Evolutionary conservation across 805 yeast species (phyloP), one percentile per base, ranked within the genome.

Genomic region (Komagataella kurtzmanii): DNA sequence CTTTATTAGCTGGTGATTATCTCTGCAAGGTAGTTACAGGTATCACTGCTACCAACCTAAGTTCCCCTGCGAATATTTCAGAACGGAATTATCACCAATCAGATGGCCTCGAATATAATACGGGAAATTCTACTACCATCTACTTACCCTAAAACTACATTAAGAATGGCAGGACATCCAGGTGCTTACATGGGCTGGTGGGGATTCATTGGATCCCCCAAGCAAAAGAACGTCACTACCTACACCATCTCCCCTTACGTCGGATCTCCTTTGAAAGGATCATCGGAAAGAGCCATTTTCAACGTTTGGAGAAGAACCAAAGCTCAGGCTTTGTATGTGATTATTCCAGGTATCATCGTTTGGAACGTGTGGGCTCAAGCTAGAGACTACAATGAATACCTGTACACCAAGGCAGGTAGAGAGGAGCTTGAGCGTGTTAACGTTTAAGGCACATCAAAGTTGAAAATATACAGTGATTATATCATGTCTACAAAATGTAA

Each of bases 361-460:
- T 88, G 91, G 86, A 81, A 80, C 69, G 71, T 91, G 73, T 88
- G 96, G 96, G 80, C 79, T 57, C 70, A 76, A 66, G 90, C 95
- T 59, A 82, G 88, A 74, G 89, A 85, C 66, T 89, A 89, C 81
- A 87, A 91, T 73, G 91, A 82, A 68, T 90, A 75, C 81, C 79
- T 91, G 69, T 91, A 91, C 80, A 89, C 97, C 71, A 91, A 91
- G 79, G 98, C 87, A 58, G 99, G 99, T 70, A 88, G 90, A 76
- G 91, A 85, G 76, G 96, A 91, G 67, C 80, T 91, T 66, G 91
- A 79, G 69, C 81, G 80, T 69, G 81, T 73, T 51, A 65, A 67
- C 54, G 71, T 66, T 58, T 66, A 58, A 58, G 40, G 14, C 40
- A 14, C 14, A 30, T 30, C 40, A 6, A 30, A 8, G 14, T 12